Evolutionary conservation across 2,329 filamentous ascomycete genomes (phyloP), one percentile per base, ranked within the genome.

Genomic region (Xylaria sp.): DNA sequence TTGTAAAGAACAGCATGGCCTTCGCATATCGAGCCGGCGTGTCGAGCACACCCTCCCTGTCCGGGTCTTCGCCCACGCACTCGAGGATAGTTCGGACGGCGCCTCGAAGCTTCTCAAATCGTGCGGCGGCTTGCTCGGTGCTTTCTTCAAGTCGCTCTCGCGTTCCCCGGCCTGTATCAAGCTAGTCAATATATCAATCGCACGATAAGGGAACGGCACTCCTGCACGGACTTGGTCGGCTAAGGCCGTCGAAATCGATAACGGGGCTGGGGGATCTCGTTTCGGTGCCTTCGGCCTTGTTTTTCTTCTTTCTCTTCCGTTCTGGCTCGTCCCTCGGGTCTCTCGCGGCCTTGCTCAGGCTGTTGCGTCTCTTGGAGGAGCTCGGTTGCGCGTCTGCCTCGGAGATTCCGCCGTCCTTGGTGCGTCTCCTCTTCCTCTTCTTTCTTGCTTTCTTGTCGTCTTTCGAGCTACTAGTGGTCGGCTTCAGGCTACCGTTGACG

Each of bases 1-100:
- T 93, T 5, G 95, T 99, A 77, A 99, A 93, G 81, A 90, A 96
- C 65, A 98, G 86, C 85, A 99, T 88, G 13, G 95, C 95, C 78
- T 97, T 95, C 47, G 95, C 94, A 76, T 98, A 99, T 64, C 95
- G 86, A 72, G 90, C 87, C 0, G 95, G 95, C 0, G 88, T 90
- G 40, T 81, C 86, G 15, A 89, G 79, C 40, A 90, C 77, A 41
- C 88, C 87, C 65, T 88, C 85, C 31, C 88, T 82, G 67, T 87
- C 81, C 0, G 87, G 86, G 67, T 90, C 87, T 75, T 90, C 88
- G 68, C 88, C 88, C 5, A 90, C 79, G 68, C 87, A 90, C 73
- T 90, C 88, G 29, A 90, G 83, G 13, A 90, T 80, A 1, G 87
- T 90, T 49, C 85, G 79, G 25, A 90, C 85, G 37, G 88, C 88